Evolutionary conservation across 116 monocot species (phyloP).

Genomic region (Phalaenopsis hybrid): DNA sequence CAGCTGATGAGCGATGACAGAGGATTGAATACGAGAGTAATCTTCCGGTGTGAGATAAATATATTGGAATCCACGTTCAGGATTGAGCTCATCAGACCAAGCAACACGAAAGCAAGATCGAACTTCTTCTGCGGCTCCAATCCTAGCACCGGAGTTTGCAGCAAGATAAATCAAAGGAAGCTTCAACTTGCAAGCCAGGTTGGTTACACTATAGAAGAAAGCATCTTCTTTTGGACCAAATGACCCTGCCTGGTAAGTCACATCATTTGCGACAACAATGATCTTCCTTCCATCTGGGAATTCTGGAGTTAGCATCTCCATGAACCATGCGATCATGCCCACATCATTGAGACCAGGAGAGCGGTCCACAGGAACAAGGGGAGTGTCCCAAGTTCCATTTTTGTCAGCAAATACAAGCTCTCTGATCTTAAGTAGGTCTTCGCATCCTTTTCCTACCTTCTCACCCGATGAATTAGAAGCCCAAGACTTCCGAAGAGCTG

Average conservation of each 20-base stretch:
- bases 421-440: slow-evolving; percentile 40
- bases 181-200: slow-evolving; percentile 77
- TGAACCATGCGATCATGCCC: slow-evolving; percentile 92
- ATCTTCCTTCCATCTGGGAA: slow-evolving; percentile 80
- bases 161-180: slow-evolving; percentile 87
- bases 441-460: slow-evolving; percentile 12
- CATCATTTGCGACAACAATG: slow-evolving; percentile 85
- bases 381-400: slow-evolving; percentile 62
- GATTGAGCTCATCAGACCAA: slow-evolving; percentile 80
- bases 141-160: slow-evolving; percentile 91
- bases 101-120: slow-evolving; percentile 78
- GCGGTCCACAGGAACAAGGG: slow-evolving; percentile 49
- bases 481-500: slow-evolving; percentile 60
- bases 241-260: slow-evolving; percentile 82
- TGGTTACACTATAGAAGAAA: slow-evolving; percentile 77
- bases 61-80: slow-evolving; percentile 93
- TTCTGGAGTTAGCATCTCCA: slow-evolving; percentile 84
- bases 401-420: slow-evolving; percentile 79
- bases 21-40: slow-evolving; percentile 52
- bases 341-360: slow-evolving; percentile 67
- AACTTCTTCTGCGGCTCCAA: slow-evolving; percentile 89
- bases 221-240: slow-evolving; percentile 97
- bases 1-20: slow-evolving; percentile 82
- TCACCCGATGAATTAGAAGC: slow-evolving; percentile 18
- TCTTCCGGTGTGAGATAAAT: slow-evolving; percentile 81